Conservation (phyloP, 257 asterid species). For the Salvia miltiorrhiza region DNA sequence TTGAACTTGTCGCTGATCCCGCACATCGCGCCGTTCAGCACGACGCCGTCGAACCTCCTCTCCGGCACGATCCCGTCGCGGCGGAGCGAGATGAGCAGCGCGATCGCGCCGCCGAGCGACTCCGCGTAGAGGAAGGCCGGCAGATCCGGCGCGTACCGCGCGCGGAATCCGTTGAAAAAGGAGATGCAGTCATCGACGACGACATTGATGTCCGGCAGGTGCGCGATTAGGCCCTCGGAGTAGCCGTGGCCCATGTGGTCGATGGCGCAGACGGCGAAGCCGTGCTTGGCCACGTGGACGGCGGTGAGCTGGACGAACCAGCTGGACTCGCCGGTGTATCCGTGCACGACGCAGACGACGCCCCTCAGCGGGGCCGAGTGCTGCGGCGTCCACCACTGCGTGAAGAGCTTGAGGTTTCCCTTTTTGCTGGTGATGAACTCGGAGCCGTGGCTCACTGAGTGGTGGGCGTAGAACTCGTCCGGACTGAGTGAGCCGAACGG, state of each 20-base stretch:
- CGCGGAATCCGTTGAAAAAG: slow-evolving; percentile 60
- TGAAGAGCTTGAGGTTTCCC: slow-evolving; percentile 71
- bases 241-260: slow-evolving; percentile 96
- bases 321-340: slow-evolving; percentile 96
- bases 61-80: slow-evolving; percentile 50
- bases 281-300: slow-evolving; percentile 59
- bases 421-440: slow-evolving; percentile 58
- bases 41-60: slow-evolving; percentile 66
- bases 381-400: slow-evolving; percentile 92
- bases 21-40: slow-evolving; percentile 92
- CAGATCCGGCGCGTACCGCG: slow-evolving; percentile 33
- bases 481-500: slow-evolving; percentile 70
- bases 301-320: slow-evolving; percentile 95
- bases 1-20: slow-evolving; percentile 88
- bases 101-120: slow-evolving; percentile 92
- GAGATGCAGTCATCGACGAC: slow-evolving; percentile 76
- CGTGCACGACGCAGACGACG: slow-evolving; percentile 79
- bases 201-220: slow-evolving; percentile 63
- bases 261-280: slow-evolving; percentile 93
- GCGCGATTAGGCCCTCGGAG: slow-evolving; percentile 79
- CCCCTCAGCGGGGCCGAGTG: slow-evolving; percentile 42
- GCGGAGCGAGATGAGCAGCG: slow-evolving; percentile 71
- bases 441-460: slow-evolving; percentile 65
- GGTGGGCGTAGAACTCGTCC: slow-evolving; percentile 74
- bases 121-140: slow-evolving; percentile 80